Evolutionary conservation across 1,139 yeast genomes (phyloP).

Genomic region (Kodamaea fungicola): DNA sequence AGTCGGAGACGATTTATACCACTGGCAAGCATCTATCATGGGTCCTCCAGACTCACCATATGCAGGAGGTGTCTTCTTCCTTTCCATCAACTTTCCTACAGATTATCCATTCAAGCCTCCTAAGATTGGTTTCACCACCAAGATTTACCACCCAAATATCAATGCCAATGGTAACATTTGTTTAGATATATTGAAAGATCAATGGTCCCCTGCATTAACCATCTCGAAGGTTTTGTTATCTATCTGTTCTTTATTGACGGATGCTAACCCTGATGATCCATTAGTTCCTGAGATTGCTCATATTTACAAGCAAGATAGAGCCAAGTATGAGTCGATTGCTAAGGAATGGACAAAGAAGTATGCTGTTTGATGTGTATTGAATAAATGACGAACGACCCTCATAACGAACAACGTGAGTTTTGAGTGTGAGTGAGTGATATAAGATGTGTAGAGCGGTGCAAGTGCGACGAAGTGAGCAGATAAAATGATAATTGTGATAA

Average conservation of each 20-base stretch:
- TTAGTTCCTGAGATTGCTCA: conserved; percentile 98
- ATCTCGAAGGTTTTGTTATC: conserved; percentile 86
- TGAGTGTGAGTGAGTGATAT: neutral
- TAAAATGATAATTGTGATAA: too few species aligned
- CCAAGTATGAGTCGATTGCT: conserved; percentile 95
- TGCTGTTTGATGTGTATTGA: conserved; percentile 58
- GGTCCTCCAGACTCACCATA: conserved; percentile 94
- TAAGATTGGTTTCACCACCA: conserved; percentile 84
- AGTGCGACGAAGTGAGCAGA: neutral
- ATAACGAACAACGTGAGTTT: neutral
- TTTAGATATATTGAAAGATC: conserved; percentile 80
- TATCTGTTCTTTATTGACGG: conserved; percentile 87
- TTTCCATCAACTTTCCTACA: conserved; percentile 90
- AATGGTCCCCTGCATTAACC: conserved; percentile 90
- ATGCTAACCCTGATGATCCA: conserved; percentile 99
- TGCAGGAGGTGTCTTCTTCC: conserved; percentile 89
- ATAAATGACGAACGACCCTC: neutral
- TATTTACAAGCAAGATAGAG: conserved; percentile 89
- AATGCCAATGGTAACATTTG: conserved; percentile 86
- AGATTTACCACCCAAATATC: conserved; percentile 88
- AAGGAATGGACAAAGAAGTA: conserved; percentile 98
- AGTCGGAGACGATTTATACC: conserved; percentile 91
- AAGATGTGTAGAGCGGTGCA: neutral
- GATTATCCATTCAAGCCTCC: conserved; percentile 96
- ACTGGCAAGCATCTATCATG: conserved; percentile 97